A percentile compares a stretch with the other conserved stretches of the same genome.
These are phyloP conservation scores for Lentinula guzmanii DNA, from an alignment of 768 basidiomycete genomes.

Conservation along the genomic window DNA sequence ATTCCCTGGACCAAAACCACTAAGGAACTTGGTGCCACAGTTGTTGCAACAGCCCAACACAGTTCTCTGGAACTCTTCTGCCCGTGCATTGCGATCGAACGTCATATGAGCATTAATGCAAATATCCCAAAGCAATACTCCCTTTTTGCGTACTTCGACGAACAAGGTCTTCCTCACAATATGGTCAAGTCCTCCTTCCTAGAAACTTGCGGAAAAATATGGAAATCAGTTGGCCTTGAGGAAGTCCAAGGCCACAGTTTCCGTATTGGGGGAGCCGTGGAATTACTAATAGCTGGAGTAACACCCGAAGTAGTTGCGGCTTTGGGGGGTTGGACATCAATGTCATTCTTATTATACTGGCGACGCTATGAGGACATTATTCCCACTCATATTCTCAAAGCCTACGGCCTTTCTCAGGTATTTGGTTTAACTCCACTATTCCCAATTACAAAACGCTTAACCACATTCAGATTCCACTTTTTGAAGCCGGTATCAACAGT, in stretches of 20 bases:
- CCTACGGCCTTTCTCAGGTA: too few species aligned
- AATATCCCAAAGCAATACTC: slow-evolving; percentile 16
- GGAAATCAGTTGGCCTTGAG: slow-evolving; percentile 7
- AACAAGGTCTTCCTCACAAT: neutral
- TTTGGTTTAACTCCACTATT: too few species aligned
- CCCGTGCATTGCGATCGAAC: slow-evolving; percentile 15
- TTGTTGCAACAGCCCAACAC: slow-evolving; percentile 15
- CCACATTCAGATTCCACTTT: too few species aligned
- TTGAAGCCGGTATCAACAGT: too few species aligned
- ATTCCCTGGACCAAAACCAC: slow-evolving; percentile 33
- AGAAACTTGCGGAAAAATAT: slow-evolving; percentile 9
- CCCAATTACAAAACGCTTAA: too few species aligned
- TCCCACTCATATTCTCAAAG: too few species aligned
- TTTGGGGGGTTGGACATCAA: slow-evolving; percentile 22
- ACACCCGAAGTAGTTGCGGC: slow-evolving; percentile 25
- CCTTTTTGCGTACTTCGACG: slow-evolving; percentile 5
- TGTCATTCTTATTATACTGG: too few species aligned
- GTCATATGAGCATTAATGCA: slow-evolving; percentile 15
- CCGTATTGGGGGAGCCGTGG: slow-evolving; percentile 20
- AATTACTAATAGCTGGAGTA: slow-evolving; percentile 19
- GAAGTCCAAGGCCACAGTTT: slow-evolving; percentile 18
- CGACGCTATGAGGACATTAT: too few species aligned
- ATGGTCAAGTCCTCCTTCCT: slow-evolving; percentile 10
- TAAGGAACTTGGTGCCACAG: slow-evolving; percentile 16
- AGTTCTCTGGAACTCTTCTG: slow-evolving; percentile 1